Base-by-base conservation (phyloP, 352 stramenopile species). In the Phytophthora multivora region DNA sequence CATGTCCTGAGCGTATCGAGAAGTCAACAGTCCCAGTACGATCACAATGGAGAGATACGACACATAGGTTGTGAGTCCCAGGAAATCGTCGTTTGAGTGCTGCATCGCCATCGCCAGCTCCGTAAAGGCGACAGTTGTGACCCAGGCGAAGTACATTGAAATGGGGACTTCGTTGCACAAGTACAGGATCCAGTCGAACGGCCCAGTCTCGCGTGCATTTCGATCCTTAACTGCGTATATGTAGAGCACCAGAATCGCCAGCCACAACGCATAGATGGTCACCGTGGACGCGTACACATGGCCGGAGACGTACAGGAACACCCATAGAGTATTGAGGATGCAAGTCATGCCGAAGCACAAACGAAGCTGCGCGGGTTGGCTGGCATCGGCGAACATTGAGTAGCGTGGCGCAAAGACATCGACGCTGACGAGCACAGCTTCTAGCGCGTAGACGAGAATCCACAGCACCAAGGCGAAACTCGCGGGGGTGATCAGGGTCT, bases 211-310 rank as follows among this genome's bases (percentile, higher is more conserved):
- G n/a, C 73, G 75, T 49, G 66, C 40, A 35, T 77, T 81, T 23
- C 83, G 82, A 52, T 93, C 85, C 40, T 90, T 91, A 18, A 91
- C 71, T n/a, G 85, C 75, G 70, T 90, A 91, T 7, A 90, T 58
- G 65, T 93, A 93, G 26, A 93, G 75, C 52, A 91, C 66, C 16
- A 93, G 66, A 41, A 93, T 47, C 49, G 77, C 79, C 26, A 93
- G 45, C 84, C 84, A 93, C 21, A 93, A 73, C 38, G 81, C 43
- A 50, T 71, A 90, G 59, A 91, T 89, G 55, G 84, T 39, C 18
- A 88, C 68, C 1, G 79, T 88, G 18, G 82, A 72, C 18, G 60
- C 73, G 43, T 88, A 75, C 31, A 90, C 57, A 51, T 86, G 65
- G n/a, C 75, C 70, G 42, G 73, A 78, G 1, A 77, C 77, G 47